A percentile compares a stretch with the other conserved stretches of the same genome.
Conservation (phyloP, 1,284 basidiomycete genomes). For the Marasmius fiardii region DNA sequence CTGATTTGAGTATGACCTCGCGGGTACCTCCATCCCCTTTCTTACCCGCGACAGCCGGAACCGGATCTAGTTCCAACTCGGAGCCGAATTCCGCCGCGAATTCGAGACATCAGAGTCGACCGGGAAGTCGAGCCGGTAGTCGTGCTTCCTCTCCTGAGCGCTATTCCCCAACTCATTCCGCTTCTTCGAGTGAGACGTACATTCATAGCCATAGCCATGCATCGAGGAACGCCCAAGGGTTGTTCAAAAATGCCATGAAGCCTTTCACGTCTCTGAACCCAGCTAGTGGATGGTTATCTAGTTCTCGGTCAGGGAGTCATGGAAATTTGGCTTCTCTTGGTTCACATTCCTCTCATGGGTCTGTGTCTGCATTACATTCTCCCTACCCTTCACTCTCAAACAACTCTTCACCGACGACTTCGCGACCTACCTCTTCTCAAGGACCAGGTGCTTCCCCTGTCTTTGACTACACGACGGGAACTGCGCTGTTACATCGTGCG, state of each 20-base stretch:
- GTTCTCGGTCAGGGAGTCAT: neutral
- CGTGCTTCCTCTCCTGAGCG: conserved; percentile 51
- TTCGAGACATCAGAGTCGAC: conserved; percentile 39
- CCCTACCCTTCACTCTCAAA: conserved; percentile 16
- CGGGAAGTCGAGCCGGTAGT: conserved; percentile 23
- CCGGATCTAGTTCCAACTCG: conserved; percentile 22
- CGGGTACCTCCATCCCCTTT: conserved; percentile 15
- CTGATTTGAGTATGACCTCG: conserved; percentile 16
- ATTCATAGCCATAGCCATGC: conserved; percentile 46
- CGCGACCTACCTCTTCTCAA: conserved; percentile 7
- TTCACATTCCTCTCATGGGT: conserved; percentile 26
- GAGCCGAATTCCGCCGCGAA: conserved; percentile 21
- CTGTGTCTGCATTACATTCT: no score
- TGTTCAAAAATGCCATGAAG: conserved; percentile 63
- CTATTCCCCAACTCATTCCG: conserved; percentile 13
- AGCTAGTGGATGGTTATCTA: conserved; percentile 13
- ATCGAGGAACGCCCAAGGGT: conserved; percentile 45
- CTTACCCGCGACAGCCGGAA: conserved; percentile 20
- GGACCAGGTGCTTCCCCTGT: conserved; percentile 6
- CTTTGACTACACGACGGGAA: conserved; percentile 22
- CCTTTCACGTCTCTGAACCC: conserved; percentile 44
- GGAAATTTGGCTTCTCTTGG: conserved; percentile 28
- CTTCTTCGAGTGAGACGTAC: conserved; percentile 38
- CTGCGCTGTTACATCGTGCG: conserved; percentile 50
- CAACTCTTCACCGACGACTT: conserved; percentile 4